These are phyloP conservation scores for Microdochium trichocladiopsis DNA, from an alignment of 2,329 filamentous ascomycete species.

Conservation along the genomic window DNA sequence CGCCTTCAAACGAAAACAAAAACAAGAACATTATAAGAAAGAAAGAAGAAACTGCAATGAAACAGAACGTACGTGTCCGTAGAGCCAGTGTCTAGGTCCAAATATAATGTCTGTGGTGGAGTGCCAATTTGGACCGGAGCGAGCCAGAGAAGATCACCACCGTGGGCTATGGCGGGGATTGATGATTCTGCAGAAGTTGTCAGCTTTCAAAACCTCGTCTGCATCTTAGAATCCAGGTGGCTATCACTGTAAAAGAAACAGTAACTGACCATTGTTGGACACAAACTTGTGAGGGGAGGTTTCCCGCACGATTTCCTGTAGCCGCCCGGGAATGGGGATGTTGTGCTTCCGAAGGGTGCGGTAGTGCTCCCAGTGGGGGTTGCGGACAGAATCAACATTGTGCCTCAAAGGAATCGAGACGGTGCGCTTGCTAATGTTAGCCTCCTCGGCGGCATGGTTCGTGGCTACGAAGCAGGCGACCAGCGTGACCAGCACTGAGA, in stretches of 20 bases:
- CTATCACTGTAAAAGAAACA: no score
- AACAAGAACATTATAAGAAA: no score
- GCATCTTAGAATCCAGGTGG: neutral
- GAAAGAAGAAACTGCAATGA: no score
- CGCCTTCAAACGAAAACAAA: no score
- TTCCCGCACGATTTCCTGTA: slow-evolving; percentile 16
- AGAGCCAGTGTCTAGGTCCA: slow-evolving; percentile 48
- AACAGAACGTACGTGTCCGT: slow-evolving; percentile 62
- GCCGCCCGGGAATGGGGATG: slow-evolving; percentile 17
- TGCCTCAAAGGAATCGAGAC: slow-evolving; percentile 15
- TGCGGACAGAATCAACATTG: slow-evolving; percentile 12
- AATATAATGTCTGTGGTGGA: slow-evolving; percentile 36
- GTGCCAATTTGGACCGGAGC: slow-evolving; percentile 37
- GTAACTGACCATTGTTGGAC: slow-evolving; percentile 7
- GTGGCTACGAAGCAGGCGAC: neutral
- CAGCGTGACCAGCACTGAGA: neutral
- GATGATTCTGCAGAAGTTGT: slow-evolving; percentile 19
- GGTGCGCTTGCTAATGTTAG: neutral
- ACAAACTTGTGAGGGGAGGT: slow-evolving; percentile 11
- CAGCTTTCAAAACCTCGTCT: slow-evolving; percentile 2
- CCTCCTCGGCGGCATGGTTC: neutral
- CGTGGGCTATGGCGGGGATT: slow-evolving; percentile 26
- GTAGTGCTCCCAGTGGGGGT: slow-evolving; percentile 20
- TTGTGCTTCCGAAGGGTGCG: slow-evolving; percentile 23
- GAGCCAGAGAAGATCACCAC: slow-evolving; percentile 34